phyloP scores from a whole-genome alignment of 371 early-diverging fungal genomes.

The Mortierella sp. region DNA sequence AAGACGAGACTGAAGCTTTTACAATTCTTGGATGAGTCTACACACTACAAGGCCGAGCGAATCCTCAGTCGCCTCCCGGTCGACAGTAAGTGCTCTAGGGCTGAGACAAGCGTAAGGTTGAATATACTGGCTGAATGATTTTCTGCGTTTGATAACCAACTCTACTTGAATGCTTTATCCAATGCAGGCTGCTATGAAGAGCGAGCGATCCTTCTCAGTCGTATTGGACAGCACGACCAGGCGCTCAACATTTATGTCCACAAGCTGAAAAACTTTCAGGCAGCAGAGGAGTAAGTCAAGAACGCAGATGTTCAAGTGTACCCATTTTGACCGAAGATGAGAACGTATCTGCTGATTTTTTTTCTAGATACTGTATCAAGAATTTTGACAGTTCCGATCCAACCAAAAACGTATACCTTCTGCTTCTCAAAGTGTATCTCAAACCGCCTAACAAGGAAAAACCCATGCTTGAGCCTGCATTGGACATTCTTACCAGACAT shows the following conservation, averaged over 20 bases:
- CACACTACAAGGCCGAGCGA: constrained; percentile 78
- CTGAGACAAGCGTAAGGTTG: not conserved
- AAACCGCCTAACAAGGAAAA: constrained; percentile 63
- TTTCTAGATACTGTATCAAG: constrained; percentile 74
- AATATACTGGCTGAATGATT: too few relatives aligned
- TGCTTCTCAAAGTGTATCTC: constrained; percentile 71
- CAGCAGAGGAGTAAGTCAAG: constrained; percentile 79
- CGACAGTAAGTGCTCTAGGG: constrained; percentile 58
- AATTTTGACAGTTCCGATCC: constrained; percentile 67
- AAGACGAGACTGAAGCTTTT: constrained; percentile 59
- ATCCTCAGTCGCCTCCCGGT: constrained; percentile 80
- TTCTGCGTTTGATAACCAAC: not conserved
- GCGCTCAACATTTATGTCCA: constrained; percentile 86
- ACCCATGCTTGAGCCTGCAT: constrained; percentile 68
- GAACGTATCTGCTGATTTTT: not conserved
- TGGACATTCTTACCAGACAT: constrained; percentile 72
- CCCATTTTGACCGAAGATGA: too few relatives aligned
- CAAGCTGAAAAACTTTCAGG: constrained; percentile 73
- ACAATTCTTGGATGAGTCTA: constrained; percentile 75
- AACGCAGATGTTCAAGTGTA: too few relatives aligned
- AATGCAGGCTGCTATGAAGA: constrained; percentile 78
- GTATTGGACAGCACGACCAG: constrained; percentile 88
- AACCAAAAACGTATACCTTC: constrained; percentile 72
- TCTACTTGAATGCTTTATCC: not conserved
- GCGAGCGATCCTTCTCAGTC: constrained; percentile 82